Conservation (phyloP, 768 basidiomycete genomes). For the Russula sp. region DNA sequence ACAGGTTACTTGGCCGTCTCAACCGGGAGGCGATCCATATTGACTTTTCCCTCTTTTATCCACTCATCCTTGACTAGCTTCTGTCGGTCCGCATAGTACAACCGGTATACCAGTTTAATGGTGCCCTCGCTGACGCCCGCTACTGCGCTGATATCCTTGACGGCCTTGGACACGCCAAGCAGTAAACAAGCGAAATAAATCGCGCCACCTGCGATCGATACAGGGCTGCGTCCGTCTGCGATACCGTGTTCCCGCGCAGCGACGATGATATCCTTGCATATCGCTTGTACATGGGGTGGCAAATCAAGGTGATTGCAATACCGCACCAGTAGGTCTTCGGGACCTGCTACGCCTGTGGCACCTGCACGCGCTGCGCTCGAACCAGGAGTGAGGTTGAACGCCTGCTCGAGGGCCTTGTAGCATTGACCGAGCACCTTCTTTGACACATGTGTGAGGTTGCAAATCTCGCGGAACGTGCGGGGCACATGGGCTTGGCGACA, state of each 20-base stretch:
- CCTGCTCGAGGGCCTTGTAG: slow-evolving; percentile 83
- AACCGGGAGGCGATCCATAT: slow-evolving; percentile 41
- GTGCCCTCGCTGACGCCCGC: slow-evolving; percentile 96
- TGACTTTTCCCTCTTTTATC: slow-evolving; percentile 76
- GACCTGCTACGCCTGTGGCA: slow-evolving; percentile 50
- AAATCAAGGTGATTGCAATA: slow-evolving; percentile 93
- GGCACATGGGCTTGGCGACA: slow-evolving; percentile 95
- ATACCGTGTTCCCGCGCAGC: slow-evolving; percentile 80
- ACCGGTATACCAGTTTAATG: slow-evolving; percentile 83
- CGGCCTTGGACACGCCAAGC: slow-evolving; percentile 68
- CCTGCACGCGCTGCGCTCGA: slow-evolving; percentile 50
- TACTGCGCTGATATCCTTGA: slow-evolving; percentile 84
- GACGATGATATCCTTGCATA: slow-evolving; percentile 78
- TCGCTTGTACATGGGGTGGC: slow-evolving; percentile 75
- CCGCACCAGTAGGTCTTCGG: slow-evolving; percentile 85
- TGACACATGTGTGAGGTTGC: slow-evolving; percentile 87
- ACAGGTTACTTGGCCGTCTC: slow-evolving; percentile 30
- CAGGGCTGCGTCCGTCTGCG: slow-evolving; percentile 90
- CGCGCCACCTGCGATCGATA: slow-evolving; percentile 97
- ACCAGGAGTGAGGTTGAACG: slow-evolving; percentile 84
- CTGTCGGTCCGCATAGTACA: slow-evolving; percentile 71
- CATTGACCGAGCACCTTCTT: slow-evolving; percentile 96
- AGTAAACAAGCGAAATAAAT: slow-evolving; percentile 91
- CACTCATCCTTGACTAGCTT: slow-evolving; percentile 83
- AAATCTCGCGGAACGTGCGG: slow-evolving; percentile 93